phyloP scores from a whole-genome alignment of 352 stramenopile genomes.

The Phytophthora lateralis region DNA sequence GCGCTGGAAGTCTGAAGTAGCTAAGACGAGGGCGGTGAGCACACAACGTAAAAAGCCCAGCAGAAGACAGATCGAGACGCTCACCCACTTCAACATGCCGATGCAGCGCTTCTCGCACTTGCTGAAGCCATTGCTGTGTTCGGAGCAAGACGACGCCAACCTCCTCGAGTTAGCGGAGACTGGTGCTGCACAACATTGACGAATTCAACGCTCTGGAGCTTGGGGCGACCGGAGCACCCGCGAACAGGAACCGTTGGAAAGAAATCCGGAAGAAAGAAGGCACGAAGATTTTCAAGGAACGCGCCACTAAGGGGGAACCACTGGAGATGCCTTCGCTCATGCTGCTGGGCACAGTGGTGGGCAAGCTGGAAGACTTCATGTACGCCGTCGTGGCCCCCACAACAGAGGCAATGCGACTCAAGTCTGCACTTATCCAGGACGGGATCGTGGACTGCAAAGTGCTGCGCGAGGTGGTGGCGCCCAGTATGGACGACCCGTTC shows the following conservation, averaged over 20 bases:
- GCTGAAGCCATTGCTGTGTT: conserved; percentile 16
- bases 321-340: conserved; percentile 31
- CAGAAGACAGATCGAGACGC: not conserved
- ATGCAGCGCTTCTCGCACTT: conserved; percentile 20
- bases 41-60: conserved; percentile 14
- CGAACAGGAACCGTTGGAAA: conserved; percentile 24
- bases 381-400: conserved; percentile 40
- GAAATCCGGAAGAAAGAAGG: conserved; percentile 24
- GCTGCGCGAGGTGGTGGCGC: conserved; percentile 18
- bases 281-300: conserved; percentile 29
- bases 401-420: conserved; percentile 39
- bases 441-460: conserved; percentile 35
- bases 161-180: conserved; percentile 28
- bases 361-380: conserved; percentile 52
- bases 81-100: not conserved
- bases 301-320: conserved; percentile 13
- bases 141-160: conserved; percentile 17
- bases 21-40: not conserved
- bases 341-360: conserved; percentile 23
- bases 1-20: conserved; percentile 8
- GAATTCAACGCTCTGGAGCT: conserved; percentile 26
- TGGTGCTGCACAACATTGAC: conserved; percentile 41
- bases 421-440: conserved; percentile 43
- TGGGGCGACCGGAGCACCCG: conserved; percentile 12
- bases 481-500: conserved; percentile 37